Base-by-base conservation (phyloP, 192 early-diverging fungal genomes). In the Coemansia sp. region DNA sequence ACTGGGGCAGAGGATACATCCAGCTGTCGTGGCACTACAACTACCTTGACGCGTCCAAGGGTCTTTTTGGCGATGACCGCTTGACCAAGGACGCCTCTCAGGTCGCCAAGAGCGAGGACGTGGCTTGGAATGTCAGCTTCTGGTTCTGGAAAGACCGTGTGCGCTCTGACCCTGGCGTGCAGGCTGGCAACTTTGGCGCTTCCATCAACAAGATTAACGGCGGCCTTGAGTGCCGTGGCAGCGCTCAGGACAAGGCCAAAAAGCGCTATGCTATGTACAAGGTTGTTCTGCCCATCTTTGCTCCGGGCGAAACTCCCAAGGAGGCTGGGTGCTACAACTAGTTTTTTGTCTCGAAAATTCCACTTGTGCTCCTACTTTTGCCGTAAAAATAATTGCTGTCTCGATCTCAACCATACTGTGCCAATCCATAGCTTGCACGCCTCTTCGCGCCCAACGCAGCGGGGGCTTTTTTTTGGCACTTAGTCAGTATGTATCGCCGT, bases 1-100 rank as follows among this genome's bases (percentile, higher is more conserved):
- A 82, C 57, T 78, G 68, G 67, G 81, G 81, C 35, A 72, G 81
- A 32, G 81, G 81, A 1, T 82, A 82, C 32, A 82, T 82, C 60
- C 81, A 82, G 56, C 72, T 82, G 2, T 60, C 81, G 6, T 82
- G 81, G 81, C 35, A 61, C 9, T 76, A 74, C 53, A 82, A 82
- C 63, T 82, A 82, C 48, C 4, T 64, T 50, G 72, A 53, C 12
- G 74, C 74, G 5, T 82, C 81, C 4, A 14, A 71, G 62, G 75
- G 56, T 8, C 63, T 82, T 4, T 82, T 41, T 34, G 69, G 69
- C 53, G 70, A 78, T 18, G 65, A 82, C 18, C 67, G 67, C 1
- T 50, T 82, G 53, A 41, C 59, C 19, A 60, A 66, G 22, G 38
- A 74, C 37, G 39, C 81, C 32, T 56, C 32, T 0, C 57, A 62